phyloP scores from a whole-genome alignment of 2,329 filamentous ascomycete species.

The Camillea tinctor region DNA sequence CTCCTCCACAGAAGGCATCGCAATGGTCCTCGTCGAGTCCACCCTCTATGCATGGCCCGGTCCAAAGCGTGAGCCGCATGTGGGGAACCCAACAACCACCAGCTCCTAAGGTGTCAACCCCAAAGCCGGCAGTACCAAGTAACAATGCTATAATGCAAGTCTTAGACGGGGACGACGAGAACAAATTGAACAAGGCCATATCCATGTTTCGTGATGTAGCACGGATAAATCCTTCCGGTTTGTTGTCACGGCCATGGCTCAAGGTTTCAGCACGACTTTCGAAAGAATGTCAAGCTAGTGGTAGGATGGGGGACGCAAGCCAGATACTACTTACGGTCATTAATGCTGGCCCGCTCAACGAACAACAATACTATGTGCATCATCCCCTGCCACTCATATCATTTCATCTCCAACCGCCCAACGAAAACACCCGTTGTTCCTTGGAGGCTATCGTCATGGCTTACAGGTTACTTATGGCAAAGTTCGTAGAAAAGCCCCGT shows the following conservation, averaged over 20 bases:
- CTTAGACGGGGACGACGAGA: slow-evolving; percentile 13
- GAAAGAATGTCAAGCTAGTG: slow-evolving; percentile 31
- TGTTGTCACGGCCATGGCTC: slow-evolving; percentile 21
- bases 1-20: background rate
- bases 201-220: slow-evolving; percentile 16
- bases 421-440: slow-evolving; percentile 6
- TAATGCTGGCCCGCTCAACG: slow-evolving; percentile 28
- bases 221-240: slow-evolving; percentile 5
- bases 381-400: slow-evolving; percentile 36
- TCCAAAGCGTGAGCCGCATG: background rate
- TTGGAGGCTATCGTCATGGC: slow-evolving; percentile 21
- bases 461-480: slow-evolving; percentile 33
- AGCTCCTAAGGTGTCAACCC: background rate
- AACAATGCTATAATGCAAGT: slow-evolving; percentile 3
- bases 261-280: slow-evolving; percentile 32
- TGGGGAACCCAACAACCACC: background rate
- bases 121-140: background rate
- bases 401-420: slow-evolving; percentile 20
- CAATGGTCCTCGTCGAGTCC: background rate
- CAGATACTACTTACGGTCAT: slow-evolving; percentile 31
- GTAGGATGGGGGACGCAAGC: slow-evolving; percentile 32
- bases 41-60: background rate
- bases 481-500: slow-evolving; percentile 24
- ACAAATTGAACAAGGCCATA: slow-evolving; percentile 22
- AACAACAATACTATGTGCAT: slow-evolving; percentile 36